Percentiles rank a stretch among this genome's conserved stretches.
Conservation (phyloP, 2,329 filamentous ascomycete genomes). For the Ophiocordyceps camponoti-floridani region DNA sequence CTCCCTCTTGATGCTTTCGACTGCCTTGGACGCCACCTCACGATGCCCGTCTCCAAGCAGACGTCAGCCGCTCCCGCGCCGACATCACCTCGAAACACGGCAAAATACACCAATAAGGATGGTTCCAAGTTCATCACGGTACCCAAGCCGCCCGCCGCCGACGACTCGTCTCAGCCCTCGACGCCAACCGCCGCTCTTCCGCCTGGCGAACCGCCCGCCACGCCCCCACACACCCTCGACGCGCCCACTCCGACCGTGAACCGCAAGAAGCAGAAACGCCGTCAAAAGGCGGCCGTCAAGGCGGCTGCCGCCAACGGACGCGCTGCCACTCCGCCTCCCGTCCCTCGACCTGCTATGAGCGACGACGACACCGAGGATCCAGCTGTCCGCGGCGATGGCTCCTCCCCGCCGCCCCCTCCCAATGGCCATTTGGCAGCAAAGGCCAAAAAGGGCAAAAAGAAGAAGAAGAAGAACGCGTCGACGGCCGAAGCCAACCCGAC, state of each 20-base stretch:
- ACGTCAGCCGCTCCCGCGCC: conserved; percentile 29
- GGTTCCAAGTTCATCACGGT: conserved; percentile 52
- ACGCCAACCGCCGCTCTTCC: conserved; percentile 25
- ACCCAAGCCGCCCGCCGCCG: conserved; percentile 34
- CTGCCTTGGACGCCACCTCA: conserved; percentile 14
- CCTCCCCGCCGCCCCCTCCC: conserved; percentile 7
- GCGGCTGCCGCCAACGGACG: conserved; percentile 31
- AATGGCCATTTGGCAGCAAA: conserved; percentile 19
- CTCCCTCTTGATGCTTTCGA: conserved; percentile 19
- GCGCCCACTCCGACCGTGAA: conserved; percentile 42
- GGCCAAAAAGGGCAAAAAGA: conserved; percentile 47
- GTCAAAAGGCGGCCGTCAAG: conserved; percentile 67
- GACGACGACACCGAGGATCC: conserved; percentile 32
- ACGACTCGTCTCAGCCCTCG: conserved; percentile 35
- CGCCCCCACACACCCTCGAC: conserved; percentile 10
- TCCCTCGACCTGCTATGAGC: conserved; percentile 27
- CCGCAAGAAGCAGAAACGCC: conserved; percentile 87
- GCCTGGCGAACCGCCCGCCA: conserved; percentile 11
- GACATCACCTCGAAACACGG: conserved; percentile 32
- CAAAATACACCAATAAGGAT: conserved; percentile 51
- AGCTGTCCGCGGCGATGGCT: conserved; percentile 11
- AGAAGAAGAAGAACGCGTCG: conserved; percentile 40
- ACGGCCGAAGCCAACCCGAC: conserved; percentile 6
- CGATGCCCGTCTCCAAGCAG: conserved; percentile 35
- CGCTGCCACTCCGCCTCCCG: conserved; percentile 12